Evolutionary conservation across 129 eudicot genomes (phyloP).

Genomic region (sunflower (Helianthus annuus)): DNA sequence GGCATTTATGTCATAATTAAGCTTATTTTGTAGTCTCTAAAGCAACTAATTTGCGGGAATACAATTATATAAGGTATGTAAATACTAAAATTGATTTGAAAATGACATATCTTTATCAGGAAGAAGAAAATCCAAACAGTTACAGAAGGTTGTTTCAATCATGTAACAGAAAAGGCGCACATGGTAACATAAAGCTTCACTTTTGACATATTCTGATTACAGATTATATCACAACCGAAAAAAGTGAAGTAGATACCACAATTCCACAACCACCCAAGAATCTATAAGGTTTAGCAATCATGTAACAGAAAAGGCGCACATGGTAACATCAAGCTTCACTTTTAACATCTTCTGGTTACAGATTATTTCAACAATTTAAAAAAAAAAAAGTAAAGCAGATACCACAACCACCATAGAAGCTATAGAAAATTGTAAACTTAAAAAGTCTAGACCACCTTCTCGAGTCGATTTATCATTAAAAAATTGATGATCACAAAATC

Average conservation of each 20-base stretch:
- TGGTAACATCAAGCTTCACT: neutral
- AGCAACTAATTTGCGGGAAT: neutral
- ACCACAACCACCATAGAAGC: neutral
- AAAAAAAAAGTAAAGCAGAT: neutral
- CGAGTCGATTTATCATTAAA: neutral
- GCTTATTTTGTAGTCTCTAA: neutral
- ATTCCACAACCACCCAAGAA: neutral
- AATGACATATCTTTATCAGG: neutral
- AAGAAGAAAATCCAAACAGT: neutral
- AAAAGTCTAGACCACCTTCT: neutral
- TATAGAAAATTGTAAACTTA: neutral
- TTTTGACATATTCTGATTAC: slow-evolving; percentile 6
- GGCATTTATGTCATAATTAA: neutral
- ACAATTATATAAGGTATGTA: neutral
- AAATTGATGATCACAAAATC: neutral
- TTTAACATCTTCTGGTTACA: slow-evolving; percentile 6
- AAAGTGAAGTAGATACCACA: neutral
- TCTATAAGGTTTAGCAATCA: neutral
- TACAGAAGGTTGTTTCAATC: neutral
- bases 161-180: neutral
- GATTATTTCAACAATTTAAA: neutral
- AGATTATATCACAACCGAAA: neutral
- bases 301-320: neutral
- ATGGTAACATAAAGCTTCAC: neutral
- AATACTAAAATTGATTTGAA: neutral